These are phyloP conservation scores for Trametes sp. DNA, from an alignment of 1,284 basidiomycete species.

Conservation along the genomic window DNA sequence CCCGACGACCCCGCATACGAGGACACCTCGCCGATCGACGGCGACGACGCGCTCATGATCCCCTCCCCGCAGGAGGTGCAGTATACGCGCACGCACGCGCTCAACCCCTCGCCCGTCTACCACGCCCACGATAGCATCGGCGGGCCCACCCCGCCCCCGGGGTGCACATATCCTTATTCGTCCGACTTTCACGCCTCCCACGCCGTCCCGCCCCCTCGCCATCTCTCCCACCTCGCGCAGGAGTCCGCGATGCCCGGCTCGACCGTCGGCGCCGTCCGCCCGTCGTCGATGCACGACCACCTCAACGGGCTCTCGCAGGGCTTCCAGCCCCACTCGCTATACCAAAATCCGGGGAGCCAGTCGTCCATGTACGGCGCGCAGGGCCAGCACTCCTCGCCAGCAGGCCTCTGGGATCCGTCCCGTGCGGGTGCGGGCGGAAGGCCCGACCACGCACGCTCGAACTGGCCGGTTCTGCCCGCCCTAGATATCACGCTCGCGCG, in stretches of 20 bases:
- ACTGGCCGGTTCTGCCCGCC: conserved; percentile 41
- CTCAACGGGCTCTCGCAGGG: conserved; percentile 23
- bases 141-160: conserved; percentile 19
- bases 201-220: conserved; percentile 20
- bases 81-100: conserved; percentile 32
- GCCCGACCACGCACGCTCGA: conserved; percentile 32
- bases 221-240: conserved; percentile 17
- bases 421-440: conserved; percentile 18
- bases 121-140: conserved; percentile 20
- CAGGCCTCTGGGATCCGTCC: conserved; percentile 35
- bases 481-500: conserved; percentile 39
- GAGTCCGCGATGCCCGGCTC: conserved; percentile 23
- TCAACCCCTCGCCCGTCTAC: conserved; percentile 30
- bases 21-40: conserved; percentile 40
- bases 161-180: conserved; percentile 31
- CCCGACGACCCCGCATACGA: conserved; percentile 50
- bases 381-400: conserved; percentile 7
- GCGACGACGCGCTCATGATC: conserved; percentile 35
- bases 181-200: conserved; percentile 31
- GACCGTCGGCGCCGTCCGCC: conserved; percentile 29
- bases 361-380: conserved; percentile 17
- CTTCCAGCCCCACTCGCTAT: conserved; percentile 27
- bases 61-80: conserved; percentile 31
- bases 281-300: conserved; percentile 32
- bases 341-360: conserved; percentile 22